phyloP scores from a whole-genome alignment of 306 rosid genomes.

The Cucurbita maxima region DNA sequence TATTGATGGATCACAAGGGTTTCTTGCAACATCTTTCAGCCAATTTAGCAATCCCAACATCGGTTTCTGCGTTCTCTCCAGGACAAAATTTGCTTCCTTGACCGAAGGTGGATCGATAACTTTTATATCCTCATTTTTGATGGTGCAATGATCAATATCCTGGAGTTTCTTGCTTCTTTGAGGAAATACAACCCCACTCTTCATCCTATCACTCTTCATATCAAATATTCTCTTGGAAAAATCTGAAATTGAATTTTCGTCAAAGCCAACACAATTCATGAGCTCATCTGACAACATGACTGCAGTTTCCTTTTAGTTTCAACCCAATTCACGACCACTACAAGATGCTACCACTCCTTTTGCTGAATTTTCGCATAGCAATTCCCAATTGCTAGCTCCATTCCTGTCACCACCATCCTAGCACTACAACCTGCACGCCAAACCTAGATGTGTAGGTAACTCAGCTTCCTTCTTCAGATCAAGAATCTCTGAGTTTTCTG shows the following conservation, averaged over 20 bases:
- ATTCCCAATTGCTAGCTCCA: neutral
- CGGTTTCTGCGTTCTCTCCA: slow-evolving; percentile 13
- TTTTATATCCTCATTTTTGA: neutral
- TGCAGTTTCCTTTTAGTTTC: neutral
- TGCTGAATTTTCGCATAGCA: neutral
- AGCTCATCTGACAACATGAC: slow-evolving; percentile 5
- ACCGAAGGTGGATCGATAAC: neutral
- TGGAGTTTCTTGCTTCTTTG: neutral
- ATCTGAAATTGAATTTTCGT: neutral
- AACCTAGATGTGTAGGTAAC: slow-evolving; percentile 21
- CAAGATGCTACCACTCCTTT: neutral
- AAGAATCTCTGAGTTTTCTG: slow-evolving; percentile 12
- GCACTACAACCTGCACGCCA: neutral
- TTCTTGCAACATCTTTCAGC: slow-evolving; percentile 33
- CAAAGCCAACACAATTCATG: neutral
- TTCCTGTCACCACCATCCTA: neutral
- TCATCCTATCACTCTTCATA: slow-evolving; percentile 16
- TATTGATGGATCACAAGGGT: slow-evolving; percentile 45
- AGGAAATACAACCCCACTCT: slow-evolving; percentile 1
- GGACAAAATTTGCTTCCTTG: slow-evolving; percentile 17
- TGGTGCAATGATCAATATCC: neutral
- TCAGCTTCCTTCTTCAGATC: neutral
- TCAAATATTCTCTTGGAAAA: slow-evolving; percentile 7
- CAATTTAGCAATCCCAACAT: slow-evolving; percentile 32
- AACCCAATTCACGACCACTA: neutral